Conservation (phyloP, 257 asterid species). For the Solanum chmielewskii region DNA sequence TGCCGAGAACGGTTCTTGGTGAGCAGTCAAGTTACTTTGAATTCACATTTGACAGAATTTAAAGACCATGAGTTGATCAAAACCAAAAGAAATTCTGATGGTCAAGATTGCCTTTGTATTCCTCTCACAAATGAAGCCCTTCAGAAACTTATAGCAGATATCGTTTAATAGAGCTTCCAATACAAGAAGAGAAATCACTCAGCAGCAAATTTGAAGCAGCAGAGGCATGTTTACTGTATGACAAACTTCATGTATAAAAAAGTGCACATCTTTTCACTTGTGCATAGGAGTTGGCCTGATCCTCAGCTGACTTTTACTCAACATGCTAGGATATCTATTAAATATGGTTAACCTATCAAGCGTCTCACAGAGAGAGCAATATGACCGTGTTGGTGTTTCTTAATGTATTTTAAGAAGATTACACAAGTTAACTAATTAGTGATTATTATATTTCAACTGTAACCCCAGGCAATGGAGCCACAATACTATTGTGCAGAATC, state of each 20-base stretch:
- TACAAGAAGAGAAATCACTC: background rate
- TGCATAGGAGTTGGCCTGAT: background rate
- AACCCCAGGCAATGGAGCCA: background rate
- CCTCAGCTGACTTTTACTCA: background rate
- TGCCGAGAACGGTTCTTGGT: conserved; percentile 85
- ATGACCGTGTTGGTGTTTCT: background rate
- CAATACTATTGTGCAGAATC: background rate
- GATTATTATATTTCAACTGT: background rate
- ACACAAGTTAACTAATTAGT: background rate
- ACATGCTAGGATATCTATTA: background rate
- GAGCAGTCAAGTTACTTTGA: conserved; percentile 82
- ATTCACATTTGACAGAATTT: conserved; percentile 86
- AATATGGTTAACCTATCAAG: background rate
- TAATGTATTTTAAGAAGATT: background rate
- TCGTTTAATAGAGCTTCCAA: conserved; percentile 23
- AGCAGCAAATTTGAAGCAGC: background rate
- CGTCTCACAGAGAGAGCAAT: background rate
- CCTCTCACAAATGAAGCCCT: conserved; percentile 79
- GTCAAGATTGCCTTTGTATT: conserved; percentile 73
- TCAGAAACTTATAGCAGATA: conserved; percentile 60
- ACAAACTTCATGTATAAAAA: background rate
- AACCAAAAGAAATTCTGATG: conserved; percentile 64
- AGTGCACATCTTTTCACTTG: background rate
- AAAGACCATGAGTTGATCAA: conserved; percentile 92
- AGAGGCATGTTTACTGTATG: background rate